Percentiles rank a stretch among this genome's conserved stretches.
Evolutionary conservation across 176 grass and related monocot species (phyloP).

Genomic region (Paspalum vaginatum): DNA sequence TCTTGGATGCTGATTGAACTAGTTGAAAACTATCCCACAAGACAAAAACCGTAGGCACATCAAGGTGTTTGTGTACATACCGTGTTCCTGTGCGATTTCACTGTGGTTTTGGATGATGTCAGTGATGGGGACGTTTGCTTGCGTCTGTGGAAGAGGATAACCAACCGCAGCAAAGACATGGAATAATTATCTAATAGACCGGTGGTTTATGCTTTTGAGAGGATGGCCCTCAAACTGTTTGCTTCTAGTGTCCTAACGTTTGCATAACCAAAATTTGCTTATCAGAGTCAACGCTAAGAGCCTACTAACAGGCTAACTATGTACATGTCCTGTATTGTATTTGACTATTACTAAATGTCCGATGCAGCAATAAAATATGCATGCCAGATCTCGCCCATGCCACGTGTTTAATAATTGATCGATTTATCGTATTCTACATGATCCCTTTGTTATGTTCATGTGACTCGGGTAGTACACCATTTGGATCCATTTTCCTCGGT

Average conservation of each 20-base stretch:
- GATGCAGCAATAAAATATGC: not conserved
- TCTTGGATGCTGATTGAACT: conserved; percentile 32
- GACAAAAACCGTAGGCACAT: conserved; percentile 6
- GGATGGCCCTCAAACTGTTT: not conserved
- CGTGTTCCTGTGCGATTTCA: not conserved
- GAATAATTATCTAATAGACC: not conserved
- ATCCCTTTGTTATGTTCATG: not conserved
- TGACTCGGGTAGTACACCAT: not conserved
- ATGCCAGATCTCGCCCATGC: not conserved
- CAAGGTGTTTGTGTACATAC: conserved; percentile 9
- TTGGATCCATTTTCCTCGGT: not conserved
- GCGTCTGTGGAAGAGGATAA: not conserved
- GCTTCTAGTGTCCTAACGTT: not conserved
- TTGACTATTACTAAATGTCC: not conserved
- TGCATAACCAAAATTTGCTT: conserved; percentile 7
- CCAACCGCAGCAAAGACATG: not conserved
- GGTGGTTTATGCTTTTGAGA: not conserved
- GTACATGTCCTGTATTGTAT: not conserved
- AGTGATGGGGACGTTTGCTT: conserved; percentile 19
- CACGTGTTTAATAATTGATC: not conserved
- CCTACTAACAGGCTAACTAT: not conserved
- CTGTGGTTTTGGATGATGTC: conserved; percentile 5
- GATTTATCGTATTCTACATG: not conserved
- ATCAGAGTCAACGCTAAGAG: not conserved
- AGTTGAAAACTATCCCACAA: conserved; percentile 21